Evolutionary conservation across 1,139 yeast genomes (phyloP).

Genomic region (Debaryomycetaceae sp.): DNA sequence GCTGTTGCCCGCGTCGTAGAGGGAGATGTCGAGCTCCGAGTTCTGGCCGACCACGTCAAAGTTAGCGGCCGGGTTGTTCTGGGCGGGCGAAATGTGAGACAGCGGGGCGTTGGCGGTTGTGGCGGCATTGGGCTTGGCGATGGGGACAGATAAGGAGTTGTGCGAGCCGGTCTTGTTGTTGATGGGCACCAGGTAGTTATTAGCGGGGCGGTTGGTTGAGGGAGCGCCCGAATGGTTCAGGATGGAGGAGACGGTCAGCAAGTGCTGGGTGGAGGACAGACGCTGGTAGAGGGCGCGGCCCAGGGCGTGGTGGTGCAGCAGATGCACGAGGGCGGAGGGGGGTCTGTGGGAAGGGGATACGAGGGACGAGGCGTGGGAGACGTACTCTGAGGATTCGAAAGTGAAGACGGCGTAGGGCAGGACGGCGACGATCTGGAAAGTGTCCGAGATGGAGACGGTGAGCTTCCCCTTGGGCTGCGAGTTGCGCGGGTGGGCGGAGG

Average conservation of each 20-base stretch:
- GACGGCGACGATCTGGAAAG: conserved; percentile 50
- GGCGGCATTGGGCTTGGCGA: conserved; percentile 1
- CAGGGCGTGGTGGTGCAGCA: conserved; percentile 4
- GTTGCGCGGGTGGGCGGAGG: conserved; percentile 15
- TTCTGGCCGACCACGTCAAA: conserved; percentile 84
- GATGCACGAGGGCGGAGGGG: conserved; percentile 2
- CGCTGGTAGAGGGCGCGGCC: conserved; percentile 35
- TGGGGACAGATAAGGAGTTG: conserved; percentile 12
- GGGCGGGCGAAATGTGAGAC: conserved; percentile 1
- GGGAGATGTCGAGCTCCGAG: conserved; percentile 75
- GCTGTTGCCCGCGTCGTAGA: conserved; percentile 74
- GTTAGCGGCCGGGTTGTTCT: conserved; percentile 44
- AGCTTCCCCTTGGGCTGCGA: conserved; percentile 70
- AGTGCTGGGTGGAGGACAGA: conserved; percentile 56
- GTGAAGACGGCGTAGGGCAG: conserved; percentile 91
- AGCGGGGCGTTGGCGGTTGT: not conserved
- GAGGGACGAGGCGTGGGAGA: conserved; percentile 70
- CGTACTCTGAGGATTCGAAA: conserved; percentile 84
- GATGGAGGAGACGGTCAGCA: conserved; percentile 8
- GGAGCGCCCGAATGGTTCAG: not conserved
- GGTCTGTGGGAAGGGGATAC: conserved; percentile 21
- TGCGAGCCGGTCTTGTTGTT: not conserved
- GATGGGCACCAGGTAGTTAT: not conserved
- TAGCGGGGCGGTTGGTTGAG: not conserved
- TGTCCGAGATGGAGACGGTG: conserved; percentile 71